Evolutionary conservation across 2,329 filamentous ascomycete species (phyloP).

Genomic region (Scedosporium dehoogii): DNA sequence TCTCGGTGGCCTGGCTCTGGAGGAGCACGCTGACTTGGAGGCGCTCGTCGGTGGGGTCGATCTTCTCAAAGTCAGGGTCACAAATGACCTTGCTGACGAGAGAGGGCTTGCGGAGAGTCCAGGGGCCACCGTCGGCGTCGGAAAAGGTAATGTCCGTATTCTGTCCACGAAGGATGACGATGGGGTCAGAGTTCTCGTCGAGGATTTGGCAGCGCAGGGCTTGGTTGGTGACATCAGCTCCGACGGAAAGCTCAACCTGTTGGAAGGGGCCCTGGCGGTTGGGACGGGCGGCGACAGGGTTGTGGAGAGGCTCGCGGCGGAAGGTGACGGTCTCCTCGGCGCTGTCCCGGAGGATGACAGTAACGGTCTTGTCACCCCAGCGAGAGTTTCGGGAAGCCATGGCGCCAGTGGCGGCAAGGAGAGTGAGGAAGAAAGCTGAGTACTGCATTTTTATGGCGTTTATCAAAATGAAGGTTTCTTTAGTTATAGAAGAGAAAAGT

Average conservation of each 20-base stretch:
- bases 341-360: neutral
- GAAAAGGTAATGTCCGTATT: conserved; percentile 31
- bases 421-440: neutral
- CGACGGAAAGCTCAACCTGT: conserved; percentile 1
- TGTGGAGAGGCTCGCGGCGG: neutral
- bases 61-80: conserved; percentile 3
- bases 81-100: neutral
- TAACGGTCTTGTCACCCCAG: neutral
- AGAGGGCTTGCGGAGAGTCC: neutral
- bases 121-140: conserved; percentile 3
- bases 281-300: neutral
- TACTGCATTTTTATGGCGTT: conserved; percentile 3
- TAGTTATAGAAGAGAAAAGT: too few relatives aligned
- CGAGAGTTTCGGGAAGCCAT: neutral
- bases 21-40: conserved; percentile 1
- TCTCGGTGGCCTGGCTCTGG: neutral
- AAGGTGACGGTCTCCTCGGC: neutral
- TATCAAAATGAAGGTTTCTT: neutral
- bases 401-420: conserved; percentile 4
- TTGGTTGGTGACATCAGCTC: neutral
- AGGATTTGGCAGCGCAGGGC: neutral
- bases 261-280: neutral
- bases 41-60: neutral
- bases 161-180: conserved; percentile 16
- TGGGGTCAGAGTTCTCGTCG: neutral